Base-by-base conservation (phyloP, 768 basidiomycete species). In the Termitomyces sp. region DNA sequence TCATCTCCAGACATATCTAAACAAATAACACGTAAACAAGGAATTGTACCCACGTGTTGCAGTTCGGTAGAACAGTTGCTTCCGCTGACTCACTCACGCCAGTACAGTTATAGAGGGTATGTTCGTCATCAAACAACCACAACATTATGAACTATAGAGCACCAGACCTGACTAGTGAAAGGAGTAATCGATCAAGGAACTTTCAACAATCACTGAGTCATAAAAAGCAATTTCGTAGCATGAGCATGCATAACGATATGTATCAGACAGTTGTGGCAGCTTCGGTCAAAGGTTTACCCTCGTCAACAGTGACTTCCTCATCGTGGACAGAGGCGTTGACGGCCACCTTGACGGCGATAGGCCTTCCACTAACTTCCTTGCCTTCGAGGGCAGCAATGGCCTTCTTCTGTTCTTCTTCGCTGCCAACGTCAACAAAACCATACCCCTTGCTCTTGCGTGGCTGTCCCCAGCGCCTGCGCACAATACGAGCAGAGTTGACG, bases 381-480 rank as follows among this genome's bases (percentile, higher is more conserved):
- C 91, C 94, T 64, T 94, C 81, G 60, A 94, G 81, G 62, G 84
- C 83, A 55, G 84, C 84, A 60, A 99, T 88, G 52, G 94, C 96
- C 77, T 94, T 93, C 70, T 86, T 72, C 77, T 99, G 96, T 73
- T 94, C 86, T 64, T 85, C 89, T 72, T 94, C 88, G 63, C 77
- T 76, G 59, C 89, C 92, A 60, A 97, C 92, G 64, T 98, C 95
- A 68, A 99, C 96, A 67, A 99, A 99, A 52, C 94, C 96, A 72
- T 95, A 98, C 55, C 96, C 96, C 75, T 96, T 96, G 81, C 89
- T 92, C 73, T 85, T 89, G 70, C 88, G 83, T 67, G 88, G 88
- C 42, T 83, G 82, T 3, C 91, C 92, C 80, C 83, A 92, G 65
- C 86, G 84, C 67, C 87, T 81, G 68, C 86, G 85, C 64, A 98